Evolutionary conservation across 2,329 filamentous ascomycete genomes (phyloP).

Genomic region (Hysterium pulicare): DNA sequence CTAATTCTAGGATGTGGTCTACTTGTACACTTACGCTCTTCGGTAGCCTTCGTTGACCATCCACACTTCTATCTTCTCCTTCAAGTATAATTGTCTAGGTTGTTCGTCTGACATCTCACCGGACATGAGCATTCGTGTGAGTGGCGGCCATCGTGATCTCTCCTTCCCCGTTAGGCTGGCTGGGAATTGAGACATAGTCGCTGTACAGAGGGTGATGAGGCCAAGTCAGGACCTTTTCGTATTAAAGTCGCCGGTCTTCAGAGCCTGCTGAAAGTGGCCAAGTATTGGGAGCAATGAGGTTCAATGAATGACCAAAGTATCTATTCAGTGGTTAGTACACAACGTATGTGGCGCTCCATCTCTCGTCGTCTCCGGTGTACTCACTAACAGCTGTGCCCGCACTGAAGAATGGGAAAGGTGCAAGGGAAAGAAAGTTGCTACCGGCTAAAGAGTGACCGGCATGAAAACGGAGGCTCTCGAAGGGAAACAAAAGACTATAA

Average conservation of each 20-base stretch:
- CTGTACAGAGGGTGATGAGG: slow-evolving; percentile 5
- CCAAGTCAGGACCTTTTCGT: slow-evolving; percentile 11
- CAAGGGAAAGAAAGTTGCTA: slow-evolving; percentile 20
- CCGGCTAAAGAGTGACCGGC: slow-evolving; percentile 39
- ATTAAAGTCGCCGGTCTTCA: slow-evolving; percentile 33
- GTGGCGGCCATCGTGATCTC: slow-evolving; percentile 75
- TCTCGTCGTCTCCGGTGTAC: slow-evolving; percentile 9
- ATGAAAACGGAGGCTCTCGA: slow-evolving; percentile 34
- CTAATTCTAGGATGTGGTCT: not conserved
- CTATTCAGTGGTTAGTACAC: slow-evolving; percentile 18
- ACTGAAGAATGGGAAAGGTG: slow-evolving; percentile 34
- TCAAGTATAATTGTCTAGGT: slow-evolving; percentile 63
- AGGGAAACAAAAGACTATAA: slow-evolving; percentile 39
- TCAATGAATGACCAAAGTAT: slow-evolving; percentile 32
- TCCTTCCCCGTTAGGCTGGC: slow-evolving; percentile 50
- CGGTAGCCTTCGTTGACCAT: slow-evolving; percentile 87
- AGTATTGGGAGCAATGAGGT: slow-evolving; percentile 15
- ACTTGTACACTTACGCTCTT: slow-evolving; percentile 61
- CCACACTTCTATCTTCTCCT: slow-evolving; percentile 77
- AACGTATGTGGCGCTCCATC: slow-evolving; percentile 6
- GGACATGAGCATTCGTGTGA: slow-evolving; percentile 78
- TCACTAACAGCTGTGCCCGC: slow-evolving; percentile 37
- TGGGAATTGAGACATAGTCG: slow-evolving; percentile 29
- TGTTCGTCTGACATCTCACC: slow-evolving; percentile 76
- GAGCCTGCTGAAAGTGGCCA: slow-evolving; percentile 39